Evolutionary conservation across 805 yeast genomes (phyloP).

Genomic region (Saturnispora quitensis): DNA sequence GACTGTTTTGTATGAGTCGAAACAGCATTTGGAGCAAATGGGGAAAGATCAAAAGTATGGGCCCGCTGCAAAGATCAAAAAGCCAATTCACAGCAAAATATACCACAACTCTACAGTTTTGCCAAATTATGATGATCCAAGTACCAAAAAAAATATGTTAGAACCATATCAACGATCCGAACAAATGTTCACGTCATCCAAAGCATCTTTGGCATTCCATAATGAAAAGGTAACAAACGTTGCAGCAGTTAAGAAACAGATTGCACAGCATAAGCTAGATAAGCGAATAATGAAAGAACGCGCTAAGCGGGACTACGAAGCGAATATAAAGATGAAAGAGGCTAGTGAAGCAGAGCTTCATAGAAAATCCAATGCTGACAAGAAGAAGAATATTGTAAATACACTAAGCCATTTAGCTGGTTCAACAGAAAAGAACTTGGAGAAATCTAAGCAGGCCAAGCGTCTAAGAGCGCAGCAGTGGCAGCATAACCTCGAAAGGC

Average conservation of each 20-base stretch:
- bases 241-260: conserved; percentile 33
- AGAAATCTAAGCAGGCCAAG: not conserved
- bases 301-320: conserved; percentile 10
- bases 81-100: not conserved
- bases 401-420: not conserved
- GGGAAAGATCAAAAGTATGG: conserved; percentile 21
- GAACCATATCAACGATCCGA: conserved; percentile 10
- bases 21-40: not conserved
- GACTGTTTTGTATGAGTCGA: conserved; percentile 31
- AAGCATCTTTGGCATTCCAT: conserved; percentile 42
- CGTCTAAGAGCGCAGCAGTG: not conserved
- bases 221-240: conserved; percentile 43
- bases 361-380: not conserved
- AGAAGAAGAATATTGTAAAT: not conserved
- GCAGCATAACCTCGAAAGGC: conserved; percentile 3
- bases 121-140: conserved; percentile 10
- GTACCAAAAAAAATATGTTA: conserved; percentile 4
- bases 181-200: conserved; percentile 30
- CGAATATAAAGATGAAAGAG: conserved; percentile 1
- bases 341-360: conserved; percentile 2
- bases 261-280: conserved; percentile 28
- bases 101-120: conserved; percentile 11
- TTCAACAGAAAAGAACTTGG: not conserved
- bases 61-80: not conserved
- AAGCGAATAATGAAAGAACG: conserved; percentile 31